Evolutionary conservation across 805 yeast genomes (phyloP).

Genomic region (Metschnikowia lunata): DNA sequence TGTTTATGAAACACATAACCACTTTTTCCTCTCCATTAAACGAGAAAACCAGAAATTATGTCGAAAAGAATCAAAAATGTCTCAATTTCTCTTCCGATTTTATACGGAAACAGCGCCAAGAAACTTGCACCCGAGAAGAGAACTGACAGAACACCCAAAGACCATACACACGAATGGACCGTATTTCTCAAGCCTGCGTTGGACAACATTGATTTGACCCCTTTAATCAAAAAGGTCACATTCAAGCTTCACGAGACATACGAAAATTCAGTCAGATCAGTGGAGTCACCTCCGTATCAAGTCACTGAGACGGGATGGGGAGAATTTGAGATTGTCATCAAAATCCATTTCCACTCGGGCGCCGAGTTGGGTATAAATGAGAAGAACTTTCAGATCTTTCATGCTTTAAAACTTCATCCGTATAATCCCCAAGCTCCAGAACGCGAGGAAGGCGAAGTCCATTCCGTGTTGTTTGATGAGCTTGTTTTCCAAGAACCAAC

Average conservation of each 20-base stretch:
- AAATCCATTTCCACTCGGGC: constrained; percentile 80
- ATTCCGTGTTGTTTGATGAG: constrained; percentile 70
- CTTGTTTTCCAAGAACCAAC: constrained; percentile 95
- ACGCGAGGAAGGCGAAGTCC: constrained; percentile 40
- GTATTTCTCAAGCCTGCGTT: constrained; percentile 77
- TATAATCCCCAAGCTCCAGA: constrained; percentile 47
- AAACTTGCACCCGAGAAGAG: constrained; percentile 50
- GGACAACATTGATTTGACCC: constrained; percentile 69
- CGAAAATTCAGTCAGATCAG: constrained; percentile 75
- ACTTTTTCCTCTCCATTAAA: no score
- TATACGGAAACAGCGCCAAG: constrained; percentile 76
- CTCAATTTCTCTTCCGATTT: constrained; percentile 71
- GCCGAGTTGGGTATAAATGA: constrained; percentile 62
- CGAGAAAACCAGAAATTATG: constrained; percentile 5
- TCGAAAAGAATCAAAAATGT: constrained; percentile 25
- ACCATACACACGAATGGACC: constrained; percentile 96
- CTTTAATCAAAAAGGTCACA: constrained; percentile 82
- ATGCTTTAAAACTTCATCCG: constrained; percentile 89
- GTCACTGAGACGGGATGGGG: constrained; percentile 99
- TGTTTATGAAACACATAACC: no score
- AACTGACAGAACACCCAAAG: constrained; percentile 62
- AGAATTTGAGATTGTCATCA: constrained; percentile 88
- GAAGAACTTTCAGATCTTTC: constrained; percentile 80
- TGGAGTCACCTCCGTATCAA: constrained; percentile 89
- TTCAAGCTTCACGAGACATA: constrained; percentile 96